Base-by-base conservation (phyloP, 2,329 filamentous ascomycete species). In the Colletotrichum scovillei region DNA sequence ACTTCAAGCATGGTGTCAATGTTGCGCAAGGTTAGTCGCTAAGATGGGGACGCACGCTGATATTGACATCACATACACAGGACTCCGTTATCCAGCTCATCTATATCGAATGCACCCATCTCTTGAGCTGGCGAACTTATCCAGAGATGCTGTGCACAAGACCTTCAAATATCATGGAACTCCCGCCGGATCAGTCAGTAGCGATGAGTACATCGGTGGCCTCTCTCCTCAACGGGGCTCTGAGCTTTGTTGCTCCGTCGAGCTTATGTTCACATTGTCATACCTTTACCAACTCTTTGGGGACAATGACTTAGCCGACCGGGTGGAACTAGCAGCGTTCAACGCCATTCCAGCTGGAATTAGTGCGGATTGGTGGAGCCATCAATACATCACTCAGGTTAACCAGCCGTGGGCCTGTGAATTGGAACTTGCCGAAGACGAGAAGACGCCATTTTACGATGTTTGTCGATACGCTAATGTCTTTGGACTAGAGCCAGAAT, bases 291-390 rank as follows among this genome's bases (percentile, higher is more conserved):
- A 79, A 19, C 76, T 78, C 9, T 74, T 79, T 14, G 82, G 82
- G 2, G 74, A 78, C 63, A 81, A 78, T 58, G 24, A 57, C 8
- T 88, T 86, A 74, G 88, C 88, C 3, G 88, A 90, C 76, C 80
- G 83, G n/a, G 82, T 84, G 8, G 89, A 91, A 75, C 78, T 83
- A 11, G 82, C 86, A 8, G 86, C 88, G 4, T 90, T 88, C 81
- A 91, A 90, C 74, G 86, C 88, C 2, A 78, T 90, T 3, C 88
- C 89, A 0, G 86, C 83, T 4, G 85, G 85, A 74, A 77, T 89
- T 32, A 86, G 85, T 22, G 83, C 84, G 1, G 85, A 89, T 75
- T 88, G 78, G 84, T 91, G 88, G 88, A 83, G 84, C 28, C 88
- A 87, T 76, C 87, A 90, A 77, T 91, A 91, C 74, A 83, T 90